phyloP scores from a whole-genome alignment of 352 stramenopile species.

The Globisporangium uncinulatum region DNA sequence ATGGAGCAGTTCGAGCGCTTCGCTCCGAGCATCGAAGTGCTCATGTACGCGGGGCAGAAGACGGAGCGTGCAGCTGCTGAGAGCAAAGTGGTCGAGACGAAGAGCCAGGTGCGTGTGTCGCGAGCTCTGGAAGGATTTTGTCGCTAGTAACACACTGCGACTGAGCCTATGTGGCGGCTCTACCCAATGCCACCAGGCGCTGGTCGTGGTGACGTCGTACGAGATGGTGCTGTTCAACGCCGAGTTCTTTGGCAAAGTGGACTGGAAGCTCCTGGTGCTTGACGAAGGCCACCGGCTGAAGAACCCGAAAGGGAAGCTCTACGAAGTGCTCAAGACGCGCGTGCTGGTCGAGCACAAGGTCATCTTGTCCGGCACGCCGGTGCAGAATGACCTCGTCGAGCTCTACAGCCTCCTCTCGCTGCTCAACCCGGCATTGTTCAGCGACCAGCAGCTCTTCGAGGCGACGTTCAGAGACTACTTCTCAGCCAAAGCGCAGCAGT shows the following conservation, averaged over 20 bases:
- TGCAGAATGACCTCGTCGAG: constrained; percentile 85
- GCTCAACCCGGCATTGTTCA: constrained; percentile 85
- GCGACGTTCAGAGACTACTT: constrained; percentile 52
- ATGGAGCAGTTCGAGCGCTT: constrained; percentile 75
- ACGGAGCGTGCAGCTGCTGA: constrained; percentile 27
- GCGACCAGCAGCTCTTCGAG: constrained; percentile 44
- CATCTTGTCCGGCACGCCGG: constrained; percentile 81
- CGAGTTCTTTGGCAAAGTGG: constrained; percentile 39
- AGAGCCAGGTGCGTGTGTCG: constrained; percentile 5
- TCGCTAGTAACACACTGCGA: neutral
- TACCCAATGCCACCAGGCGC: constrained; percentile 6
- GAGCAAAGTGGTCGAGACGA: constrained; percentile 5
- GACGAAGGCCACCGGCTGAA: constrained; percentile 90
- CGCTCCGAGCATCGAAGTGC: constrained; percentile 43
- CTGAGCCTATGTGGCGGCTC: neutral
- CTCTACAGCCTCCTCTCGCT: constrained; percentile 74
- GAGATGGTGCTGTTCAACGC: constrained; percentile 62
- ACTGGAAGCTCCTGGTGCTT: constrained; percentile 66
- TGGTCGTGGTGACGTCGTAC: constrained; percentile 75
- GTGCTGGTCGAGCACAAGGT: constrained; percentile 35
- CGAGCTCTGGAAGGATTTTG: no score
- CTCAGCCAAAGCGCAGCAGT: constrained; percentile 53
- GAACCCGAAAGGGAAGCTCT: constrained; percentile 61
- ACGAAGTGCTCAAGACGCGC: constrained; percentile 37
- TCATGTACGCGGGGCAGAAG: constrained; percentile 54